Evolutionary conservation across 441 rosid genomes (phyloP).

Genomic region (Erysimum cheiri): DNA sequence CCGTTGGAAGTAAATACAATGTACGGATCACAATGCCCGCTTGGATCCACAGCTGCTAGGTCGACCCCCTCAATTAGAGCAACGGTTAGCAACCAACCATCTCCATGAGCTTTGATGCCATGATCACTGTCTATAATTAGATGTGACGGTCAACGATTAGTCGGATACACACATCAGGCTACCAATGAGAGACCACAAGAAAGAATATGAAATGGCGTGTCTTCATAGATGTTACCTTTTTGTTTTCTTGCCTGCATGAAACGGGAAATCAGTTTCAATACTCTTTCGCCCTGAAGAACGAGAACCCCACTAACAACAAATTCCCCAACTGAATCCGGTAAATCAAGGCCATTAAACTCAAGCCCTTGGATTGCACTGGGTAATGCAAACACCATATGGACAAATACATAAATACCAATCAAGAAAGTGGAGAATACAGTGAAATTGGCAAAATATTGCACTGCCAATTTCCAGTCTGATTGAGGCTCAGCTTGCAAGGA

Average conservation of each 20-base stretch:
- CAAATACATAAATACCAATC: slow-evolving; percentile 70
- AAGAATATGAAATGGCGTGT: slow-evolving; percentile 14
- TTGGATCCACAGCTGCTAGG: slow-evolving; percentile 92
- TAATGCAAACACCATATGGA: slow-evolving; percentile 71
- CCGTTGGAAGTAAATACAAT: slow-evolving; percentile 94
- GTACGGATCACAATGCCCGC: slow-evolving; percentile 91
- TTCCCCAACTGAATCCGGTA: slow-evolving; percentile 97
- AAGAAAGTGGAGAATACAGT: slow-evolving; percentile 74
- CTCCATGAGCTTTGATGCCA: slow-evolving; percentile 96
- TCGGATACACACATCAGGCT: slow-evolving; percentile 28
- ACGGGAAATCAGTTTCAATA: slow-evolving; percentile 67
- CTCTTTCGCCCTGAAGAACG: slow-evolving; percentile 85
- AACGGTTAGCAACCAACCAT: slow-evolving; percentile 95
- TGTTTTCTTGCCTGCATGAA: slow-evolving; percentile 87
- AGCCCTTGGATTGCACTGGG: slow-evolving; percentile 82
- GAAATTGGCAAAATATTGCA: slow-evolving; percentile 84
- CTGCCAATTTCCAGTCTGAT: slow-evolving; percentile 86
- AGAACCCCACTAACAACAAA: slow-evolving; percentile 79
- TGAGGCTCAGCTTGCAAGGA: slow-evolving; percentile 81
- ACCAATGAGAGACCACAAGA: slow-evolving; percentile 19
- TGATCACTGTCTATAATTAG: slow-evolving; percentile 78
- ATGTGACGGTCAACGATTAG: slow-evolving; percentile 30
- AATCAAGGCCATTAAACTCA: slow-evolving; percentile 91
- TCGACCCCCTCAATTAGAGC: slow-evolving; percentile 89
- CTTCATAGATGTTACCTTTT: slow-evolving; percentile 57